Evolutionary conservation across 1,139 yeast species (phyloP), one percentile per base, ranked within the genome.

Genomic region (Schwanniomyces etchellsii): DNA sequence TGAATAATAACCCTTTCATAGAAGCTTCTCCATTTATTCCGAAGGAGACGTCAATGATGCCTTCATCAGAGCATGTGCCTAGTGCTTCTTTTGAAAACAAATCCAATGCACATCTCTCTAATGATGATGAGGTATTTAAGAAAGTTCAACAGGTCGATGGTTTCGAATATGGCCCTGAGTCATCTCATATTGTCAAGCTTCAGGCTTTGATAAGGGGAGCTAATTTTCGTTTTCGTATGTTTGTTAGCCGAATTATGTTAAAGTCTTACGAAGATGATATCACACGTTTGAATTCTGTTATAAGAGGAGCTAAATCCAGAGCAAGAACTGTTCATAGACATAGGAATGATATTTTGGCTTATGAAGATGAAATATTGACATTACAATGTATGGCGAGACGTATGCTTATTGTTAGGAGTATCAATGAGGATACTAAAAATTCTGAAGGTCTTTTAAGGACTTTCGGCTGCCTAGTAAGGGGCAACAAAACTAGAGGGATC

Each of bases 131-230:
- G 25, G 21, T 7, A 18, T 18, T 18, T n/a, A 18, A 18, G n/a
- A n/a, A n/a, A n/a, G n/a, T n/a, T n/a, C n/a, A n/a, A n/a, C n/a
- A n/a, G n/a, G n/a, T n/a, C n/a, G n/a, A n/a, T n/a, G n/a, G n/a
- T n/a, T 18, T 18, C 9, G 13, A 7, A 14, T 23, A 23, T 41
- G 44, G 48, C 29, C 53, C 53, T n/a, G 59, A 53, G 29, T 38
- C 59, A 20, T 56, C 55, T 3, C 48, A 61, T 32, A 48, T 66
- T 26, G 48, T 65, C 46, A 55, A 58, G 35, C 58, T 81, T 18
- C 91, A 82, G 48, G 70, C 86, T 0, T 55, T 77, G 18, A 68
- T 81, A 5, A 63, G 83, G 42, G 91, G 89, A 16, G 79, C 83
- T 1, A 64, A 74, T 32, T 58, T 74, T 38, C 65, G 93, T 29